Conservation (phyloP, 208 protist species). For the Endotrypanum monterogeii region DNA sequence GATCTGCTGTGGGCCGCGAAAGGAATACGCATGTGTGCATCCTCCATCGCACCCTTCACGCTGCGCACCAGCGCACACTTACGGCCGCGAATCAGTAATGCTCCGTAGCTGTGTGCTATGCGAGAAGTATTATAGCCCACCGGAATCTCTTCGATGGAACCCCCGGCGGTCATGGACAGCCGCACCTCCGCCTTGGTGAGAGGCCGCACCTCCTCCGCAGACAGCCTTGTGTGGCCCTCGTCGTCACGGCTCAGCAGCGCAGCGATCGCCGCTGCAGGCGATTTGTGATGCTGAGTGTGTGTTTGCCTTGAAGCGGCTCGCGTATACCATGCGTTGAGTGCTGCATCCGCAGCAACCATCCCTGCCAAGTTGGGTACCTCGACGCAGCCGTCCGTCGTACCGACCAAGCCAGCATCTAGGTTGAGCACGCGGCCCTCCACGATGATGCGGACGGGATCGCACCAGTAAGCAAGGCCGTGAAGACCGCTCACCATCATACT, state of each 20-base stretch:
- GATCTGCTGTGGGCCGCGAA: conserved; percentile 32
- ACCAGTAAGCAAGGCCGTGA: conserved; percentile 44
- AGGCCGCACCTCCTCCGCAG: conserved; percentile 36
- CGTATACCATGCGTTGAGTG: conserved; percentile 16
- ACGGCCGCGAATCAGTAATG: conserved; percentile 75
- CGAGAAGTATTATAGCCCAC: conserved; percentile 59
- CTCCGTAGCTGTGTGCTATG: conserved; percentile 66
- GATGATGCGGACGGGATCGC: conserved; percentile 48
- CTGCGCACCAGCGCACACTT: conserved; percentile 81
- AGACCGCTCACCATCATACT: conserved; percentile 47
- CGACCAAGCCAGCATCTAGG: conserved; percentile 38
- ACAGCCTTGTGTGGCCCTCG: conserved; percentile 48
- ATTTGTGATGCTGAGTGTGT: conserved; percentile 16
- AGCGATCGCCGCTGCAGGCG: conserved; percentile 35
- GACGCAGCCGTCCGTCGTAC: conserved; percentile 76
- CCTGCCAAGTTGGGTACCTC: conserved; percentile 42
- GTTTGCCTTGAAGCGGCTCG: background rate
- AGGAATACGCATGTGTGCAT: conserved; percentile 43
- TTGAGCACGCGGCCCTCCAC: conserved; percentile 74
- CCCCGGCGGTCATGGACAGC: conserved; percentile 64
- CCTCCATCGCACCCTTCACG: background rate
- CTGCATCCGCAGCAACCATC: conserved; percentile 20
- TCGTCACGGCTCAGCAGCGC: conserved; percentile 44
- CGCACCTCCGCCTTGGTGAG: conserved; percentile 60
- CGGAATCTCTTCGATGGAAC: conserved; percentile 46